Percentiles rank a stretch among this genome's conserved stretches.
phyloP scores from a whole-genome alignment of 768 basidiomycete genomes.

The Exidia glandulosa region DNA sequence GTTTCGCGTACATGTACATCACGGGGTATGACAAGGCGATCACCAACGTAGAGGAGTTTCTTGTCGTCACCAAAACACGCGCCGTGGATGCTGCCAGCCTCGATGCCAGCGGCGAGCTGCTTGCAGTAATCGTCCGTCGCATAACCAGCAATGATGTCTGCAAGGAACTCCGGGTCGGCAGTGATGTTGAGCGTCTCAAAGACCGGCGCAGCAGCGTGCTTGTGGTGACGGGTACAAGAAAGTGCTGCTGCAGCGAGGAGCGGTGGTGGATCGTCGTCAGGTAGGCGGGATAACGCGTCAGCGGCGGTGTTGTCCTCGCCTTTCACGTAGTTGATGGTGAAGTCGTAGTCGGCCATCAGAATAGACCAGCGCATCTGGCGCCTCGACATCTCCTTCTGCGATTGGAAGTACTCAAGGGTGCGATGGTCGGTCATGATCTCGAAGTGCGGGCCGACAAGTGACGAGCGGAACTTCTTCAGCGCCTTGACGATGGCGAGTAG shows the following conservation, averaged over 20 bases:
- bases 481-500: conserved; percentile 25
- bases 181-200: not conserved
- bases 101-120: not conserved
- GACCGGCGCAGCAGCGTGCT: not conserved
- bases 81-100: too few relatives aligned
- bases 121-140: conserved; percentile 4
- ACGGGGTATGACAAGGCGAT: conserved; percentile 14
- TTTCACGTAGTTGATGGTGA: conserved; percentile 23
- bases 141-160: conserved; percentile 5
- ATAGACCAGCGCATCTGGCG: conserved; percentile 30
- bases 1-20: not conserved
- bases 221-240: not conserved
- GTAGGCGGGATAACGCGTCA: conserved; percentile 29
- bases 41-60: conserved; percentile 10
- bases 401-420: conserved; percentile 23
- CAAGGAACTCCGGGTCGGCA: not conserved
- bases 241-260: not conserved
- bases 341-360: conserved; percentile 27
- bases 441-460: conserved; percentile 15
- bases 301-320: conserved; percentile 28
- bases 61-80: not conserved
- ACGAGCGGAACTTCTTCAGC: conserved; percentile 14
- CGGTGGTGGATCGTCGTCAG: not conserved
- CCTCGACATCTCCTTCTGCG: conserved; percentile 21
- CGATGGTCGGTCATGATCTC: conserved; percentile 27